Evolutionary conservation across 306 rosid genomes (phyloP).

Genomic region (Prunus armeniaca): DNA sequence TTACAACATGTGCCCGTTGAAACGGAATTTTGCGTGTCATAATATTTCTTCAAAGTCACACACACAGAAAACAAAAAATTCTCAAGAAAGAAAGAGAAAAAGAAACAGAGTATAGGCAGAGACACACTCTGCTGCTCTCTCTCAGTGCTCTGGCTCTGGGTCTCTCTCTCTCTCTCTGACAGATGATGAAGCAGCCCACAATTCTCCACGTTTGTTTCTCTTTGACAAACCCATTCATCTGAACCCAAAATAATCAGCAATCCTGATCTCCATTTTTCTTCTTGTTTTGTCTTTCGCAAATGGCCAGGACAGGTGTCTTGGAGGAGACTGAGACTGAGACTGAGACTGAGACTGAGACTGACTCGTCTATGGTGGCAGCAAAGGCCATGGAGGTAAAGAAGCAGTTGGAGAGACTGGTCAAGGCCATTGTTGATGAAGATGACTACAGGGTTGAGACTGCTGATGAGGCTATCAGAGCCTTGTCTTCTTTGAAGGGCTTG

Average conservation of each 20-base stretch:
- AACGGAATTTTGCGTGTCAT: conserved; percentile 14
- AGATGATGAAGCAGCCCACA: conserved; percentile 6
- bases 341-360: not conserved
- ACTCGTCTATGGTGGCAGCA: not conserved
- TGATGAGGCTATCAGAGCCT: conserved; percentile 52
- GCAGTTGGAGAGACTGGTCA: conserved; percentile 39
- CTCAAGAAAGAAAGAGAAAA: not conserved
- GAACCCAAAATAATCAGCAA: not conserved
- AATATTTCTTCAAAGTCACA: not conserved
- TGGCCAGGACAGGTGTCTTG: conserved; percentile 35
- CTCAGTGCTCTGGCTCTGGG: no score
- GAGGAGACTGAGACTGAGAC: conserved; percentile 1
- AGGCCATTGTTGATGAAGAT: conserved; percentile 44
- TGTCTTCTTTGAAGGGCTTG: conserved; percentile 45
- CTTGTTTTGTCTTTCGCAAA: conserved; percentile 7
- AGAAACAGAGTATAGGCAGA: not conserved
- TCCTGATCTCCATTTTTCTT: not conserved
- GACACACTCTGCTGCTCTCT: no score
- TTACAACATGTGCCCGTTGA: conserved; percentile 4
- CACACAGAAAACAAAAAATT: not conserved
- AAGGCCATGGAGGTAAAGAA: conserved; percentile 46
- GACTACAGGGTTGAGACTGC: conserved; percentile 26
- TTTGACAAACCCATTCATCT: not conserved
- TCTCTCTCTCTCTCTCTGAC: not conserved
- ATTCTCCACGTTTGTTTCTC: not conserved